These are phyloP conservation scores for Fragaria iinumae DNA, from an alignment of 306 rosid species.

Conservation along the genomic window DNA sequence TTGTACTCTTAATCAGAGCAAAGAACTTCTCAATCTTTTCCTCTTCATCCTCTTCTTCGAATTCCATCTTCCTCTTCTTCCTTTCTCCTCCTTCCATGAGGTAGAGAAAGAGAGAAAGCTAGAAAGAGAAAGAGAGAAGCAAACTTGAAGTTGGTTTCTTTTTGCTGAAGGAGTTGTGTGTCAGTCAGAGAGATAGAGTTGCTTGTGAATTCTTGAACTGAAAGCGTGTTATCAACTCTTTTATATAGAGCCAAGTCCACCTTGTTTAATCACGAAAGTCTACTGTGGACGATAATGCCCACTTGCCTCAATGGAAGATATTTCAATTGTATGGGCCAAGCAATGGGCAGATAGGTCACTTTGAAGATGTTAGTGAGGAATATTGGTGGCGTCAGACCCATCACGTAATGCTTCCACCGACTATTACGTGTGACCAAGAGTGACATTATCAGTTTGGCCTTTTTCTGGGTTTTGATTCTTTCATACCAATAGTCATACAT, in stretches of 20 bases:
- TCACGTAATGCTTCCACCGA: slow-evolving; percentile 16
- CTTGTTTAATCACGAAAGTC: too few relatives aligned
- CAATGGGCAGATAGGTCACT: not conserved
- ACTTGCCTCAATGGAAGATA: not conserved
- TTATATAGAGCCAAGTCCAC: slow-evolving; percentile 19
- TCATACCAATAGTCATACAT: not conserved
- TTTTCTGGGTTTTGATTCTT: not conserved
- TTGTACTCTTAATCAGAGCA: slow-evolving; percentile 67
- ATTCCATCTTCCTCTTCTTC: slow-evolving; percentile 40
- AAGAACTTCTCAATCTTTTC: slow-evolving; percentile 63
- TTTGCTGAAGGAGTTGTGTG: not conserved
- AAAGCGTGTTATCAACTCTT: slow-evolving; percentile 22
- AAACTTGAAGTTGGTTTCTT: slow-evolving; percentile 1
- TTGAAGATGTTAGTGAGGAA: not conserved
- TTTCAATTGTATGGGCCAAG: not conserved
- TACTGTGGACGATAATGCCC: slow-evolving; percentile 14
- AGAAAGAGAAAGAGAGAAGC: not conserved
- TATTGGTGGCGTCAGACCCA: slow-evolving; percentile 14
- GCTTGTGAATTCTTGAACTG: slow-evolving; percentile 14
- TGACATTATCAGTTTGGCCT: not conserved
- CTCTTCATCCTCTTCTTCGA: slow-evolving; percentile 43
- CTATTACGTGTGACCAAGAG: slow-evolving; percentile 16
- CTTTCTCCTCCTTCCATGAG: slow-evolving; percentile 7
- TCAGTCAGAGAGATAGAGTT: not conserved
- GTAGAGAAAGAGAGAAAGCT: not conserved